These are phyloP conservation scores for Roridomyces roridus DNA, from an alignment of 768 basidiomycete species.

Conservation along the genomic window DNA sequence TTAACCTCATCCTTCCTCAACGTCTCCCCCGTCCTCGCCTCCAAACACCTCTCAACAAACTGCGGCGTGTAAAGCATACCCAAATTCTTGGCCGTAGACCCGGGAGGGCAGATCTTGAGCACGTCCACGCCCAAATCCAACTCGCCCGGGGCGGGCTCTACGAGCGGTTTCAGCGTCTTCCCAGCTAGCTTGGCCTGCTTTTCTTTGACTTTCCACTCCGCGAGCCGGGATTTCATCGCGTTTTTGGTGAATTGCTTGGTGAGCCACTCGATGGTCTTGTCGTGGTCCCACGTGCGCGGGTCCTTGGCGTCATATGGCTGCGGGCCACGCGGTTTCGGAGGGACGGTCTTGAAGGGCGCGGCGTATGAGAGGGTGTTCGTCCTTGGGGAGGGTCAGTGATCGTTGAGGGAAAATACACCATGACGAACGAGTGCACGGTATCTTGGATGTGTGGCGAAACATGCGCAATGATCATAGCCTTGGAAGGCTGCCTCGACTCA, in stretches of 20 bases:
- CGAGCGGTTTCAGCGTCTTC: constrained; percentile 16
- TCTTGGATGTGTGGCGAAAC: constrained; percentile 45
- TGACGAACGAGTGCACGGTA: constrained; percentile 30
- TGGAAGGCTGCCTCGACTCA: constrained; percentile 36
- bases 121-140: constrained; percentile 32
- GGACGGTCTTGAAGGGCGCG: constrained; percentile 37
- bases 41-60: constrained; percentile 35
- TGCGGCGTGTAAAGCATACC: constrained; percentile 36
- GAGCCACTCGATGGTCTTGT: constrained; percentile 35
- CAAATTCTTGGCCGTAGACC: constrained; percentile 34
- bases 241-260: constrained; percentile 29
- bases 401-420: neutral
- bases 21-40: constrained; percentile 20
- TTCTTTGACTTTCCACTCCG: constrained; percentile 14
- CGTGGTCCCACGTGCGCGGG: constrained; percentile 40
- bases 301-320: constrained; percentile 37
- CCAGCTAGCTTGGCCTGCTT: constrained; percentile 2
- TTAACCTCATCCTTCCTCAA: constrained; percentile 26
- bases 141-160: neutral
- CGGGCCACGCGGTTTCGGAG: constrained; percentile 35
- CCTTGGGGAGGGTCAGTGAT: constrained; percentile 8
- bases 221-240: constrained; percentile 16
- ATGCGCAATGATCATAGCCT: constrained; percentile 41
- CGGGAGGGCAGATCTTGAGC: constrained; percentile 33
- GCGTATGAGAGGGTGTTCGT: constrained; percentile 41